These are phyloP conservation scores for Petunia secreta DNA, from an alignment of 257 asterid species.

Conservation along the genomic window DNA sequence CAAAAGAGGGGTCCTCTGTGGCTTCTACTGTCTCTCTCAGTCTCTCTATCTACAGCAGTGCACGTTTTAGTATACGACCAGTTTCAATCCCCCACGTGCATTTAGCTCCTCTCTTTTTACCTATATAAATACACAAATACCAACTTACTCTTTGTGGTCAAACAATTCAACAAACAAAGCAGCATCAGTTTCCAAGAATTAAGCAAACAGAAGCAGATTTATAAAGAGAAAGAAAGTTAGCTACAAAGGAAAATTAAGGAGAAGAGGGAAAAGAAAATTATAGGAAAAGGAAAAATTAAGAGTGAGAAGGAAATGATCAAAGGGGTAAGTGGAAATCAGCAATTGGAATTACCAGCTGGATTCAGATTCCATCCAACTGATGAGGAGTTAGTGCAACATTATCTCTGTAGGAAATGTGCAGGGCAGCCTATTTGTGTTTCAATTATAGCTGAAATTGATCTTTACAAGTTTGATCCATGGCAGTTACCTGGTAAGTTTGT, in stretches of 20 bases:
- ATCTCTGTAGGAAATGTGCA: constrained; percentile 51
- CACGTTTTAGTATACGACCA: constrained; percentile 8
- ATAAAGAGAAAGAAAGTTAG: not conserved
- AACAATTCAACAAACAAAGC: not conserved
- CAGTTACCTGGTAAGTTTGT: constrained; percentile 58
- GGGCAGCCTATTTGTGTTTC: constrained; percentile 51
- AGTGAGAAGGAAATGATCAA: constrained; percentile 17
- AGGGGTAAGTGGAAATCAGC: constrained; percentile 12
- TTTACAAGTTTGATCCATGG: constrained; percentile 83
- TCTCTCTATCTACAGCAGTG: not conserved
- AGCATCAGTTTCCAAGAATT: too few species aligned
- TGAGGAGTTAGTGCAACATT: constrained; percentile 46
- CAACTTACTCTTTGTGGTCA: not conserved
- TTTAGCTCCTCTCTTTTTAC: not conserved
- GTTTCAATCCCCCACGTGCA: constrained; percentile 33
- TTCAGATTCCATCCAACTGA: constrained; percentile 52
- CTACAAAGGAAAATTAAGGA: not conserved
- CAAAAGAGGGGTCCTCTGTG: not conserved
- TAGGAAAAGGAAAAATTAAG: not conserved
- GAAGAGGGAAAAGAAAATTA: too few species aligned
- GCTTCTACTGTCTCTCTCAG: not conserved
- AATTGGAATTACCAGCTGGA: constrained; percentile 43
- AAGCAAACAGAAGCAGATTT: not conserved
- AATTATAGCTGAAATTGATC: constrained; percentile 69
- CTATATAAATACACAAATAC: constrained; percentile 19